Evolutionary conservation across 176 grass and related monocot genomes (phyloP), one percentile per base, ranked within the genome.

Genomic region (Guadua angustifolia): DNA sequence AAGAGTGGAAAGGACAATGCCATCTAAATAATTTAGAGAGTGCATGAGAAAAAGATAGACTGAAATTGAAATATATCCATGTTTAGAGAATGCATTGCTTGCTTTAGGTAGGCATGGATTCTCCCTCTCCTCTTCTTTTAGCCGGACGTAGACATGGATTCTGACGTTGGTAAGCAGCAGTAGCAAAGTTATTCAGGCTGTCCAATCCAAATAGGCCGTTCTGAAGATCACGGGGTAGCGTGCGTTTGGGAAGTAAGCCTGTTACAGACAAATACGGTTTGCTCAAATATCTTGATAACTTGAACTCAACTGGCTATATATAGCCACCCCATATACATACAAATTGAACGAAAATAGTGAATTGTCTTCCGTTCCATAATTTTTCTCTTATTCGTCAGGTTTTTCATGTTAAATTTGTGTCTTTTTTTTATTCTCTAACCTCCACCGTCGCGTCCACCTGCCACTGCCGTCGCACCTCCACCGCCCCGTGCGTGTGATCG

Each of bases 101-200:
- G 60, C 61, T 81, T 81, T 49, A 33, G 36, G 33, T 8, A 21
- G 45, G 21, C 75, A 72, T 39, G 81, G 40, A 13, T 82, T 82
- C 52, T 45, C 15, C 46, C 0, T 51, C 49, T 17, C 46, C 2
- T 51, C 49, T 1, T 17, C 49, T 43, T 51, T 74, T 40, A 2
- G 16, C 9, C 17, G 33, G 18, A 15, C 14, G 40, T 24, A 26
- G 1, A 26, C 72, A 84, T 17, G 67, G 43, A 65, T 73, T 62
- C 60, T 9, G 67, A 7, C 6, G 16, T 12, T 45, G 7, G 17
- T 3, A 21, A 82, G 17, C 43, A 46, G 14, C 35, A 25, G 21
- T 15, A 22, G 19, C 10, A 6, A 22, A 70, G 21, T 15, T 2
- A 43, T 14, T 21, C 7, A 18, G 18, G 63, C 68, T 45, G 2